Conservation (phyloP, 306 rosid species). For the Delonix regia region DNA sequence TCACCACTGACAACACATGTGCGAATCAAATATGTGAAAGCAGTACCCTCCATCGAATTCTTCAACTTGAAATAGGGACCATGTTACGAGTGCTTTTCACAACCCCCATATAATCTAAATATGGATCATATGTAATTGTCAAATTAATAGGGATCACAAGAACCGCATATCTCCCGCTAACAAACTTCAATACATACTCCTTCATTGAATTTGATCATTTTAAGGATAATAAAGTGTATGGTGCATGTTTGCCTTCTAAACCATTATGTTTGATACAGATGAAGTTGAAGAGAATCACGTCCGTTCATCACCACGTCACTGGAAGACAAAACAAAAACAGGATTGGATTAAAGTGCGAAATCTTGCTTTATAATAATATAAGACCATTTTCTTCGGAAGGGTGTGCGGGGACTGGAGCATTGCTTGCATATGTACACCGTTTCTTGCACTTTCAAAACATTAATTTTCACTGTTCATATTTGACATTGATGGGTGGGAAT, state of each 20-base stretch:
- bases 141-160: too few relatives aligned
- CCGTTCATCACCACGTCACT: too few relatives aligned
- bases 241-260: too few relatives aligned
- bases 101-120: too few relatives aligned
- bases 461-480: not conserved
- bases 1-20: not conserved
- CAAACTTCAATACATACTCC: not conserved
- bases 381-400: not conserved
- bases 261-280: too few relatives aligned
- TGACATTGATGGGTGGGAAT: not conserved
- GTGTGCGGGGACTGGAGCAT: not conserved
- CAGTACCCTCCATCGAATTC: not conserved
- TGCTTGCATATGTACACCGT: not conserved
- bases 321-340: not conserved
- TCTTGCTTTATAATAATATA: not conserved
- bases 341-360: not conserved
- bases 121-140: too few relatives aligned
- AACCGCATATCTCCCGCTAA: not conserved
- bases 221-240: too few relatives aligned
- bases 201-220: not conserved
- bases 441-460: not conserved
- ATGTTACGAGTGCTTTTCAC: not conserved
- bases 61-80: not conserved
- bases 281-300: too few relatives aligned
- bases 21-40: not conserved